Evolutionary conservation across 2,329 filamentous ascomycete genomes (phyloP).

Genomic region (Neobulgaria alba): DNA sequence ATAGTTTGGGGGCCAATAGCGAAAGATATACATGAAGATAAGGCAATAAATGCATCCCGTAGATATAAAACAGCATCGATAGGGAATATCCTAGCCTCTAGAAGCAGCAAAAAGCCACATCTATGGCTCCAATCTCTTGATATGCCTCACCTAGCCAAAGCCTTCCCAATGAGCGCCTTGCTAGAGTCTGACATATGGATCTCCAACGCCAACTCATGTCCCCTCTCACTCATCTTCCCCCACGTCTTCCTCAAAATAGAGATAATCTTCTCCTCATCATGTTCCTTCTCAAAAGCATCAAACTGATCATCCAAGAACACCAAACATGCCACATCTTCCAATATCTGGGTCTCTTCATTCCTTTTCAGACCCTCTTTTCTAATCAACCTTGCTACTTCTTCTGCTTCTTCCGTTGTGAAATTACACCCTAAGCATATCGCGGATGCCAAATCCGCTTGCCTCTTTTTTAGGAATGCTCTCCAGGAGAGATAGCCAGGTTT

Average conservation of each 20-base stretch:
- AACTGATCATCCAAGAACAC: conserved; percentile 86
- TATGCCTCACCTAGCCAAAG: conserved; percentile 41
- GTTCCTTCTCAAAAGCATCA: conserved; percentile 63
- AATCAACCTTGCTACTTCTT: conserved; percentile 61
- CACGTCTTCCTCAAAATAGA: conserved; percentile 65
- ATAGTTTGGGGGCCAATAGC: too few species aligned
- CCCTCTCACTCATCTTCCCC: conserved; percentile 62
- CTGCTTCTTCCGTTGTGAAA: conserved; percentile 41
- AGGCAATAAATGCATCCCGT: too few species aligned
- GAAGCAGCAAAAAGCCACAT: too few species aligned
- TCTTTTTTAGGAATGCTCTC: conserved; percentile 61
- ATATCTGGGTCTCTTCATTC: conserved; percentile 59
- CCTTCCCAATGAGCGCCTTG: conserved; percentile 53
- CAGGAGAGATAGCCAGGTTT: conserved; percentile 72
- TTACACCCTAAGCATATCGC: conserved; percentile 39
- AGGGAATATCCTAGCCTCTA: too few species aligned
- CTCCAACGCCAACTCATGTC: conserved; percentile 53
- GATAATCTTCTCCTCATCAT: conserved; percentile 71
- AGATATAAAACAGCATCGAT: too few species aligned
- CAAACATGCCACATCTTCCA: conserved; percentile 81
- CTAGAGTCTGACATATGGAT: conserved; percentile 58
- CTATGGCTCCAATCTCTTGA: too few species aligned
- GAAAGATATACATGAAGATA: too few species aligned
- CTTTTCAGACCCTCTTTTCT: conserved; percentile 65
- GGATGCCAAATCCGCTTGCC: conserved; percentile 54